Percentiles rank a stretch among this genome's conserved stretches.
phyloP scores from a whole-genome alignment of 1,284 basidiomycete genomes.

The Phellinidium pouzarii region DNA sequence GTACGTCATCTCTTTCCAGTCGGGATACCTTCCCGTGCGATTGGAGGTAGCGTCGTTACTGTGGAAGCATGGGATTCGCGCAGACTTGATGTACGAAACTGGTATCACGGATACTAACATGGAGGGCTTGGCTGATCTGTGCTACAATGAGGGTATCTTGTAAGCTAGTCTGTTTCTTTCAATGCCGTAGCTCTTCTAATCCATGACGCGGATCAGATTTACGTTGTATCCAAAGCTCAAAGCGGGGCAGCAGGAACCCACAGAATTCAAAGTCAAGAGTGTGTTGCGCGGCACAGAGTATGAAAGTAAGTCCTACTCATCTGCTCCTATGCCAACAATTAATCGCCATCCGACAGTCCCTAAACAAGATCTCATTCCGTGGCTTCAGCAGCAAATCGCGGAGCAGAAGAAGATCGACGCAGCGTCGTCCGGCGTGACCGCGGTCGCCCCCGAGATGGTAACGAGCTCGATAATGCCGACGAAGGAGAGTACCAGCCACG shows the following conservation, averaged over 20 bases:
- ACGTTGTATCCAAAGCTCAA: slow-evolving; percentile 63
- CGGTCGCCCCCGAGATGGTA: slow-evolving; percentile 26
- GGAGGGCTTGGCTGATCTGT: slow-evolving; percentile 59
- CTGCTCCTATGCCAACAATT: slow-evolving; percentile 6
- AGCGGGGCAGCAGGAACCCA: slow-evolving; percentile 47
- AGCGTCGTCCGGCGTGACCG: slow-evolving; percentile 30
- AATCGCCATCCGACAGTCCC: slow-evolving; percentile 34
- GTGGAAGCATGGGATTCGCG: slow-evolving; percentile 78
- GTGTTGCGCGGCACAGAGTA: slow-evolving; percentile 68
- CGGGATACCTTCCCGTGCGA: slow-evolving; percentile 68
- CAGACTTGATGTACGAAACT: slow-evolving; percentile 82
- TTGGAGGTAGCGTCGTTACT: slow-evolving; percentile 72
- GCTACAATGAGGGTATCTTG: slow-evolving; percentile 73
- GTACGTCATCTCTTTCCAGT: slow-evolving; percentile 74
- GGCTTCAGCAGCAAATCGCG: slow-evolving; percentile 24
- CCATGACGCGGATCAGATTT: slow-evolving; percentile 40
- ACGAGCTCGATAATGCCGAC: slow-evolving; percentile 26
- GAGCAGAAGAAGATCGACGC: slow-evolving; percentile 25
- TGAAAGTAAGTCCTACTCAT: slow-evolving; percentile 43
- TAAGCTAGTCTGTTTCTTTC: slow-evolving; percentile 31
- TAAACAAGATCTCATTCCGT: slow-evolving; percentile 23
- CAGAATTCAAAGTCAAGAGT: slow-evolving; percentile 76
- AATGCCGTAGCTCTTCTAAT: background rate
- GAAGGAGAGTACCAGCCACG: slow-evolving; percentile 38
- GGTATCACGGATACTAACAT: slow-evolving; percentile 53